These are phyloP conservation scores for Meyerozyma sp. DNA, from an alignment of 1,139 yeast genomes.

Conservation along the genomic window DNA sequence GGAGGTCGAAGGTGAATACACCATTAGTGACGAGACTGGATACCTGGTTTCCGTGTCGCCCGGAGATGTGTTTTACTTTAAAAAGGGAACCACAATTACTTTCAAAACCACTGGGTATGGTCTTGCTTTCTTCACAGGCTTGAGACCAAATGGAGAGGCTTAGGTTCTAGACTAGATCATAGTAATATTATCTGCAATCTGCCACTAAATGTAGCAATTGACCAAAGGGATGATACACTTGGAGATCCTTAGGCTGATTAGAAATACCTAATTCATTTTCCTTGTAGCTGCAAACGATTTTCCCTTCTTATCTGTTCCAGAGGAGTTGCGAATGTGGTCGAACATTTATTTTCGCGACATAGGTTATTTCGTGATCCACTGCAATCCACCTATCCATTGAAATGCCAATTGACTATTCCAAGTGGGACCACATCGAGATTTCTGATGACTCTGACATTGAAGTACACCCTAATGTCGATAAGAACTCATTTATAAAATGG, in stretches of 20 bases:
- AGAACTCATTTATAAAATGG: constrained; percentile 88
- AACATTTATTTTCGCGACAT: not conserved
- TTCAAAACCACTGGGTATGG: constrained; percentile 56
- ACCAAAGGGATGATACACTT: no score
- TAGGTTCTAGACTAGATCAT: constrained; percentile 4
- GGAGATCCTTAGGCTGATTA: no score
- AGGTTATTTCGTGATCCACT: not conserved
- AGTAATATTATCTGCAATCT: no score
- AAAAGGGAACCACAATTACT: constrained; percentile 62
- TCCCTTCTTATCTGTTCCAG: not conserved
- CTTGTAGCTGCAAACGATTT: no score
- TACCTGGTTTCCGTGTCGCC: constrained; percentile 50
- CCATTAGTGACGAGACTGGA: constrained; percentile 58
- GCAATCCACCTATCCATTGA: constrained; percentile 9
- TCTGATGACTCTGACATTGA: constrained; percentile 96
- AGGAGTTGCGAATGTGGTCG: not conserved
- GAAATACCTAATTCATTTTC: not conserved
- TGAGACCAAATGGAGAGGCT: constrained; percentile 42
- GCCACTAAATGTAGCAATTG: no score
- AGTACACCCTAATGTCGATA: constrained; percentile 98
- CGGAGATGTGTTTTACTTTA: constrained; percentile 66
- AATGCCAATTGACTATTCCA: constrained; percentile 88
- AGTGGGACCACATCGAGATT: constrained; percentile 94
- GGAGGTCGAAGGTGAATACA: constrained; percentile 61
- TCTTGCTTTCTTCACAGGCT: constrained; percentile 63